phyloP scores from a whole-genome alignment of 345 rosid genomes.

The thale cress (Arabidopsis thaliana) region TAIR10.1 NC_003075.7:16828501-16829000 shows the following conservation, averaged over 20 bases:
- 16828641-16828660: background rate
- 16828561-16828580: conserved; percentile 1
- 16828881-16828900: conserved; percentile 16
- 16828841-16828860: conserved; percentile 5
- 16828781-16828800: background rate
- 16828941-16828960: conserved; percentile 23
- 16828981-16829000: background rate
- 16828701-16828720: background rate
- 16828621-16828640: background rate
- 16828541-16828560: background rate
- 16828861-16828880: conserved; percentile 27
- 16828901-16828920: background rate
- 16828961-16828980: background rate
- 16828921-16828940: conserved; percentile 31
- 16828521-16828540: background rate
- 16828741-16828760: background rate
- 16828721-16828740: background rate
- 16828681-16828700: background rate
- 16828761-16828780: background rate
- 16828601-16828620: background rate
- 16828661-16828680: no score
- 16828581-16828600: background rate
- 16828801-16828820: background rate
- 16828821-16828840: background rate
- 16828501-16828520: conserved; percentile 22